Evolutionary conservation across 139 green algal genomes (phyloP).

Genomic region (Auxenochlorella pyrenoidosa): DNA sequence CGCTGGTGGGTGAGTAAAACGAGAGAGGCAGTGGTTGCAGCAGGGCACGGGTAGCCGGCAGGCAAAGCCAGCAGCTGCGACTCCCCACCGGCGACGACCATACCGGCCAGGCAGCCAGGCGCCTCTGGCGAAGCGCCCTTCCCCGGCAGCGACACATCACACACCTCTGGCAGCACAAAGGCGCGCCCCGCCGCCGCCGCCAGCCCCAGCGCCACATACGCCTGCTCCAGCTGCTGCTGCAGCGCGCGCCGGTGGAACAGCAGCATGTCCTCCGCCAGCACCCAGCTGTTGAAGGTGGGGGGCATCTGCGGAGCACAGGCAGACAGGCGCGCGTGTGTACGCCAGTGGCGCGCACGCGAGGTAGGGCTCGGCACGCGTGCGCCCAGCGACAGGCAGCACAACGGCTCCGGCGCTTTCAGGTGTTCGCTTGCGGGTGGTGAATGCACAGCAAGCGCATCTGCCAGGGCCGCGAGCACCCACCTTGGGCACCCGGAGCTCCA

Average conservation of each 20-base stretch:
- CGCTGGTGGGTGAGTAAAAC: neutral
- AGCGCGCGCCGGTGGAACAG: slow-evolving; percentile 24
- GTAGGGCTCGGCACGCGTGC: too few species aligned
- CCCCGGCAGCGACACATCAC: neutral
- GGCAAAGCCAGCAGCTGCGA: neutral
- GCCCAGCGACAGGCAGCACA: too few species aligned
- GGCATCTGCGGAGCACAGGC: neutral
- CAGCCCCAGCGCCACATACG: slow-evolving; percentile 12
- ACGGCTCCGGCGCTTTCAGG: too few species aligned
- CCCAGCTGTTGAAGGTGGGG: slow-evolving; percentile 31
- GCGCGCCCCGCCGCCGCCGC: slow-evolving; percentile 1
- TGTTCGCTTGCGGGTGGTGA: too few species aligned
- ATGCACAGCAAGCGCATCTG: too few species aligned
- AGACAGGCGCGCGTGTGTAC: too few species aligned
- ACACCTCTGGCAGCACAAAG: slow-evolving; percentile 28
- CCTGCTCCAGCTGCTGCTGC: slow-evolving; percentile 36
- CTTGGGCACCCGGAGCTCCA: slow-evolving; percentile 14
- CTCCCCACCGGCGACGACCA: too few species aligned
- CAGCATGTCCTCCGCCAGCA: slow-evolving; percentile 32
- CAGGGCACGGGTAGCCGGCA: neutral
- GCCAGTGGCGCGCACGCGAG: too few species aligned
- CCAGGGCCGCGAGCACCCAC: neutral
- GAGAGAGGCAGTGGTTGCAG: neutral
- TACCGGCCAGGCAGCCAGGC: too few species aligned
- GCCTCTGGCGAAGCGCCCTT: neutral